These are phyloP conservation scores for Collybia sp. DNA, from an alignment of 768 basidiomycete genomes.

Conservation along the genomic window DNA sequence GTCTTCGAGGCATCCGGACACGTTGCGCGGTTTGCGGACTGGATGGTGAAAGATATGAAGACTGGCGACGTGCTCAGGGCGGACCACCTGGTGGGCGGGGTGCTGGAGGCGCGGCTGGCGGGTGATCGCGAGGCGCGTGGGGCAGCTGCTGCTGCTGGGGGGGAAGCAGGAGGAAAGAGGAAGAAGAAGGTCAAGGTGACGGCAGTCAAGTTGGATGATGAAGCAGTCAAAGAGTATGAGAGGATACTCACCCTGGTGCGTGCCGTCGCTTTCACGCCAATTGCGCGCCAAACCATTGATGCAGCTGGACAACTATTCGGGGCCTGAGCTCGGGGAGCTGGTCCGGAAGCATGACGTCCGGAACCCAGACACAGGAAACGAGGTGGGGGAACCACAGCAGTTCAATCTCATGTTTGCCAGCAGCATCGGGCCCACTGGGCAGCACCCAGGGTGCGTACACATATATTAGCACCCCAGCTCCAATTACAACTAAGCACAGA, in stretches of 20 bases:
- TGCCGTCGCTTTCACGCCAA: conserved; percentile 6
- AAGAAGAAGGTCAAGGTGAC: conserved; percentile 73
- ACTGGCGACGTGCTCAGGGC: conserved; percentile 97
- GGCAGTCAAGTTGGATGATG: conserved; percentile 72
- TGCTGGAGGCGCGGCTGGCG: conserved; percentile 84
- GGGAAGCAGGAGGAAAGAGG: conserved; percentile 67
- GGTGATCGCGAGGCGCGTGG: conserved; percentile 91
- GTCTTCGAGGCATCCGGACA: conserved; percentile 98
- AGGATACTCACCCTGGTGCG: conserved; percentile 82
- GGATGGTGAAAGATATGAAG: conserved; percentile 97
- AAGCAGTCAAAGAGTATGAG: conserved; percentile 74
- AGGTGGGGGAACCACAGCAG: conserved; percentile 86
- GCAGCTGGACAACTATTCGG: conserved; percentile 92
- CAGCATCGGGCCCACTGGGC: conserved; percentile 96
- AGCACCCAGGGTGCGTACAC: conserved; percentile 78
- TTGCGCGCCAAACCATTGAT: neutral
- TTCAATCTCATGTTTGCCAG: conserved; percentile 99
- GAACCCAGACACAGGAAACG: conserved; percentile 92
- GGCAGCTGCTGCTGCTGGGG: conserved; percentile 48
- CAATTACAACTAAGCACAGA: conserved; percentile 28
- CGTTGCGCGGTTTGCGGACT: conserved; percentile 96
- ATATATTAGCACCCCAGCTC: neutral
- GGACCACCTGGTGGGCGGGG: conserved; percentile 92
- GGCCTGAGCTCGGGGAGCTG: conserved; percentile 83
- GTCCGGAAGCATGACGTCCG: conserved; percentile 74